Conservation (phyloP, 768 basidiomycete species). For the Pleurotus giganteus region DNA sequence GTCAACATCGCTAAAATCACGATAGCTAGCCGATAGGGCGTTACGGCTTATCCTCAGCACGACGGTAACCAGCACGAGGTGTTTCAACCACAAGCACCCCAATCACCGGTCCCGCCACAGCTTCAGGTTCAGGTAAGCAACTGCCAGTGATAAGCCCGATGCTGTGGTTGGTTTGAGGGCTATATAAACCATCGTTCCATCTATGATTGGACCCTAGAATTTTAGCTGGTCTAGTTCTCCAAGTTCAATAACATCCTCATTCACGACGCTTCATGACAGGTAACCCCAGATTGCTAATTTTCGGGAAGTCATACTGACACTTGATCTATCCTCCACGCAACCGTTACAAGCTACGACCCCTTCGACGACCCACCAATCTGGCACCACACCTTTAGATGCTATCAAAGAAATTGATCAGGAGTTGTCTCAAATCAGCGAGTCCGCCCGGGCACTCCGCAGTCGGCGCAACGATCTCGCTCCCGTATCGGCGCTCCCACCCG, state of each 20-base stretch:
- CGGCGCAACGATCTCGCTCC: slow-evolving; percentile 35
- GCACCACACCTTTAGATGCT: slow-evolving; percentile 9
- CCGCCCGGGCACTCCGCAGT: slow-evolving; percentile 31
- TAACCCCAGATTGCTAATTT: background rate
- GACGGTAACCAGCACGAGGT: slow-evolving; percentile 5
- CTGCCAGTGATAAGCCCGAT: background rate
- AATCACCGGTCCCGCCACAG: background rate
- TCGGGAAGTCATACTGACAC: background rate
- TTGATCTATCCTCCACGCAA: background rate
- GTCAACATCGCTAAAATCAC: background rate
- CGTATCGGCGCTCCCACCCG: slow-evolving; percentile 39
- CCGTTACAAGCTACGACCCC: background rate
- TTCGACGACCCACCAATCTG: background rate
- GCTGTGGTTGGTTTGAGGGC: background rate
- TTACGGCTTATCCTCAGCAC: no score
- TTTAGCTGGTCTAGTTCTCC: slow-evolving; percentile 12
- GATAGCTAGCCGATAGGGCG: background rate
- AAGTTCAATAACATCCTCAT: background rate
- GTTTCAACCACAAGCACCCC: slow-evolving; percentile 4
- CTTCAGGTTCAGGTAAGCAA: background rate
- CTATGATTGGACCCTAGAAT: background rate
- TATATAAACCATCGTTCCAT: background rate
- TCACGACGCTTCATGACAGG: slow-evolving; percentile 10
- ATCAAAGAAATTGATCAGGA: slow-evolving; percentile 35
- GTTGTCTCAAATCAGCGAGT: slow-evolving; percentile 28